These are phyloP conservation scores for Chalaropsis ovoidea DNA, from an alignment of 2,329 filamentous ascomycete genomes.

Conservation along the genomic window DNA sequence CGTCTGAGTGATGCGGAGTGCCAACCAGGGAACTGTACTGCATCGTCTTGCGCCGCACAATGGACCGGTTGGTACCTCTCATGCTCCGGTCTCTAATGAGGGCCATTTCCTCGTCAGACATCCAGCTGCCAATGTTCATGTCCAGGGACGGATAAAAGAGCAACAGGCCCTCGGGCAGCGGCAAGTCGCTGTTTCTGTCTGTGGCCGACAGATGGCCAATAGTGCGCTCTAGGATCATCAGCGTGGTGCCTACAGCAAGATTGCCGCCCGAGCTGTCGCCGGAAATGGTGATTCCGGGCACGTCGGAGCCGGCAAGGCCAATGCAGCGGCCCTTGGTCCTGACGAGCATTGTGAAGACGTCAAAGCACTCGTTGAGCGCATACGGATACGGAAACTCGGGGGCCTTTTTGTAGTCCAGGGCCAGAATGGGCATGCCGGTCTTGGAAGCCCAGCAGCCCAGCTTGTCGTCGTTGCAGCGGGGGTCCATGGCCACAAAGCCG, in stretches of 20 bases:
- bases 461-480: slow-evolving; percentile 89
- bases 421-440: slow-evolving; percentile 77
- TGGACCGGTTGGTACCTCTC: slow-evolving; percentile 64
- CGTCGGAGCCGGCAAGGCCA: slow-evolving; percentile 35
- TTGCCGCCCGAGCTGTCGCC: slow-evolving; percentile 44
- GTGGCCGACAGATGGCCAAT: slow-evolving; percentile 31
- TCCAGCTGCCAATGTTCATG: slow-evolving; percentile 98
- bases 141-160: slow-evolving; percentile 85
- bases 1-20: slow-evolving; percentile 71
- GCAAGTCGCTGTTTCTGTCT: slow-evolving; percentile 46
- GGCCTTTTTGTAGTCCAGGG: slow-evolving; percentile 66
- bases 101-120: slow-evolving; percentile 96
- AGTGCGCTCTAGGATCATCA: slow-evolving; percentile 80
- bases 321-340: slow-evolving; percentile 37
- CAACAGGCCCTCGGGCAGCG: slow-evolving; percentile 68
- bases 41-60: slow-evolving; percentile 74
- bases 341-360: slow-evolving; percentile 37
- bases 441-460: slow-evolving; percentile 84
- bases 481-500: slow-evolving; percentile 93
- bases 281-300: slow-evolving; percentile 37
- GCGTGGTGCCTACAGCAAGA: slow-evolving; percentile 54
- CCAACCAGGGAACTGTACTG: slow-evolving; percentile 78
- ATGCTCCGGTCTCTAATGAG: slow-evolving; percentile 75
- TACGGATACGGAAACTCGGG: slow-evolving; percentile 43
- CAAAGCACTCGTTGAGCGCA: slow-evolving; percentile 42